Evolutionary conservation across 2,329 filamentous ascomycete species (phyloP).

Genomic region (Nectriaceae sp.): DNA sequence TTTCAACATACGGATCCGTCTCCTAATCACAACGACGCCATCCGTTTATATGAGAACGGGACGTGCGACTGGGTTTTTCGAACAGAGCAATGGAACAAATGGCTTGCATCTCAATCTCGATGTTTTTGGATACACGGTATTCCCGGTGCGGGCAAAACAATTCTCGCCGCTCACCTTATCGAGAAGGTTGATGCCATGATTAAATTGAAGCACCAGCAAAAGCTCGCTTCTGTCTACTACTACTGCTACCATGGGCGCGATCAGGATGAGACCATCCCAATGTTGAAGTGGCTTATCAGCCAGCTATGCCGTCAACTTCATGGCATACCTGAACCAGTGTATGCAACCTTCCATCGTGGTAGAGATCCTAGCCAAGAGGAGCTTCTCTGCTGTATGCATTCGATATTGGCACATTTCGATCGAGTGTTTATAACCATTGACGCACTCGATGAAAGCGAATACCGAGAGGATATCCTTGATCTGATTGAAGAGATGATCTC

Average conservation of each 20-base stretch:
- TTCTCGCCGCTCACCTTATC: conserved; percentile 1
- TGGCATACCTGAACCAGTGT: background rate
- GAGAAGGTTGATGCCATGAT: background rate
- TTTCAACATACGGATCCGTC: conserved; percentile 2
- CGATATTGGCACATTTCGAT: background rate
- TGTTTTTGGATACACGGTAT: conserved; percentile 6
- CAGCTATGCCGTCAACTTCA: background rate
- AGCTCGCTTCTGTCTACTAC: background rate
- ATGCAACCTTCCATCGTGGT: background rate
- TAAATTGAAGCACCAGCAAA: background rate
- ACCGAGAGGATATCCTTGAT: background rate
- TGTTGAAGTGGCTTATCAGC: conserved; percentile 1
- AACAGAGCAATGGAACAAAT: background rate
- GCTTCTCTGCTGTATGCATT: background rate
- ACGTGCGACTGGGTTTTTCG: background rate
- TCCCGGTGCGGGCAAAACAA: conserved; percentile 2
- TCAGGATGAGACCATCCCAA: conserved; percentile 1
- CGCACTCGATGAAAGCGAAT: conserved; percentile 1
- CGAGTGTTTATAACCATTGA: background rate
- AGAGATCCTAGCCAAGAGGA: background rate
- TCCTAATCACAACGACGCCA: background rate
- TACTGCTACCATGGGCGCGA: conserved; percentile 4
- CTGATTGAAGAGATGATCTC: background rate
- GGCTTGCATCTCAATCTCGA: background rate
- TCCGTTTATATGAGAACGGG: background rate